These are phyloP conservation scores for Carex littledalei DNA, from an alignment of 176 grass and related monocot genomes.

Conservation along the genomic window DNA sequence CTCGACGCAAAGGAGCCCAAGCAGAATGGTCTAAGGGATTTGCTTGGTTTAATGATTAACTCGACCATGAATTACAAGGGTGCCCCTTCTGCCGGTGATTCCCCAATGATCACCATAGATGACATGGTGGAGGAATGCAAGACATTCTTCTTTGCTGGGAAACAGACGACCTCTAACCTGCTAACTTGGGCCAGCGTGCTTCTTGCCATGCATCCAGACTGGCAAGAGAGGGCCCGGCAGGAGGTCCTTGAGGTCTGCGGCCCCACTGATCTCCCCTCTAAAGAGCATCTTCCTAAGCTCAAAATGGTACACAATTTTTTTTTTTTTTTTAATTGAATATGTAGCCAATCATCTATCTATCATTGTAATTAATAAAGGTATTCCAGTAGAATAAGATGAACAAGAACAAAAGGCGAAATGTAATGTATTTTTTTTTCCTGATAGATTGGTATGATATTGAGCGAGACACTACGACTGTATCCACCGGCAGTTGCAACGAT, in stretches of 20 bases:
- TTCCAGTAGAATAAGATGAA: no score
- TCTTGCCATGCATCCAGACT: conserved; percentile 90
- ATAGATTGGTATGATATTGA: conserved; percentile 72
- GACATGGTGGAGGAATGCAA: conserved; percentile 99
- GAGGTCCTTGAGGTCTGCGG: conserved; percentile 74
- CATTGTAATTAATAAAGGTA: neutral
- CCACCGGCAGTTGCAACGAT: conserved; percentile 82
- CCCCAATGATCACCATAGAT: conserved; percentile 35
- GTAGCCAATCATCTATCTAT: neutral
- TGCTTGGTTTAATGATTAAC: conserved; percentile 74
- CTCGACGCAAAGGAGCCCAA: neutral
- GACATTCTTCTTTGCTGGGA: conserved; percentile 99
- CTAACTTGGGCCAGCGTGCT: conserved; percentile 85
- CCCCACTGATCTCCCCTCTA: conserved; percentile 45
- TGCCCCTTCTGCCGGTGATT: neutral
- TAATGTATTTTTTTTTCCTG: neutral
- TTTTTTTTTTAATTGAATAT: neutral
- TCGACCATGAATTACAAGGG: conserved; percentile 22
- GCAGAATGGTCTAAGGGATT: conserved; percentile 35
- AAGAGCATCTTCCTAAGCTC: conserved; percentile 67
- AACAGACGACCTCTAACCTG: conserved; percentile 90
- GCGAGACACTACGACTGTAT: conserved; percentile 72
- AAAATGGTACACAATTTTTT: conserved; percentile 45
- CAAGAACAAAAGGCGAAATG: neutral
- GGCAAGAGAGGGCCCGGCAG: conserved; percentile 65